Conservation (phyloP, 495 filamentous ascomycete species). For the Hypoxylon crocopeplum region DNA sequence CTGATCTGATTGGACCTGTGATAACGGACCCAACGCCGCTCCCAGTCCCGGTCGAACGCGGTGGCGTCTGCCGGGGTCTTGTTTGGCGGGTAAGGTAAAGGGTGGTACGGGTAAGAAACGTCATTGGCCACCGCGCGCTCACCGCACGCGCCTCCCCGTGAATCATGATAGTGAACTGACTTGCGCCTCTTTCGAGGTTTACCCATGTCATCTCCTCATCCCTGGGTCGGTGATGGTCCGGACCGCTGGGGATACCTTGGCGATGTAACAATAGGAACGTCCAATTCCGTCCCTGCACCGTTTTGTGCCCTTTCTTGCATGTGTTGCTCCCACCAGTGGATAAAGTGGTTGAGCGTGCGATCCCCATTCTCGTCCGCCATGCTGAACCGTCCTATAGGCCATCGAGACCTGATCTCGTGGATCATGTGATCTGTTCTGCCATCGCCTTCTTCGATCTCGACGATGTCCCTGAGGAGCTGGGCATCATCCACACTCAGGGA, state of each 20-base stretch:
- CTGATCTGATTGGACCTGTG: not conserved
- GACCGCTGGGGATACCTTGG: constrained; percentile 10
- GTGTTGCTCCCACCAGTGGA: constrained; percentile 16
- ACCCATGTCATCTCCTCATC: not conserved
- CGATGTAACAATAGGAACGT: not conserved
- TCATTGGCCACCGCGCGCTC: no score
- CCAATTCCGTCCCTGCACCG: not conserved
- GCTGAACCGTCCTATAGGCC: constrained; percentile 28
- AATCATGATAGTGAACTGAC: no score
- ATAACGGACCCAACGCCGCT: no score
- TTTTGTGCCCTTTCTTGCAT: constrained; percentile 5
- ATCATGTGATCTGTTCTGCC: constrained; percentile 12
- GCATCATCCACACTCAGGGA: constrained; percentile 20
- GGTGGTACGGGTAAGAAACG: no score
- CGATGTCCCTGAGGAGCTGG: constrained; percentile 5
- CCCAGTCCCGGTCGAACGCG: no score
- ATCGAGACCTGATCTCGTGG: constrained; percentile 17
- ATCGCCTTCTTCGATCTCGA: constrained; percentile 26
- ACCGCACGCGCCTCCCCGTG: no score
- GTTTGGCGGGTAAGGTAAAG: no score
- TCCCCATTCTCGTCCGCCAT: constrained; percentile 13
- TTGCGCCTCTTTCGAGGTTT: not conserved
- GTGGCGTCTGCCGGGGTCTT: no score
- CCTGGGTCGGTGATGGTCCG: no score
- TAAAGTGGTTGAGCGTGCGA: constrained; percentile 22